These are phyloP conservation scores for Thinopyrum elongatum DNA, from an alignment of 176 grass and related monocot species.

Conservation along the genomic window DNA sequence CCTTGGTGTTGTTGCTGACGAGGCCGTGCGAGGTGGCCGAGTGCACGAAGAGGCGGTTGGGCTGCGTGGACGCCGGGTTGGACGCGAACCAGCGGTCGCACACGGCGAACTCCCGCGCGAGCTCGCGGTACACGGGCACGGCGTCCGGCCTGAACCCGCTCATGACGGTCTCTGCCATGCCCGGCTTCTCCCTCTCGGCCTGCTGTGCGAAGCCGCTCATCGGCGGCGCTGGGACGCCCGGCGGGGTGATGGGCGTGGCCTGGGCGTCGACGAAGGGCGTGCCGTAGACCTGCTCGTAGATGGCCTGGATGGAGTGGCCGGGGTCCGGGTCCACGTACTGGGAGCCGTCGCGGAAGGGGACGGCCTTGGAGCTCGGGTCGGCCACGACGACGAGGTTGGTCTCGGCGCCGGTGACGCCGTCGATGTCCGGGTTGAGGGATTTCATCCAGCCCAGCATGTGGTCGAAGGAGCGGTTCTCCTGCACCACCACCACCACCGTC, in stretches of 20 bases:
- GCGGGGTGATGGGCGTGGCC: conserved; percentile 57
- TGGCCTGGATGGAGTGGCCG: conserved; percentile 85
- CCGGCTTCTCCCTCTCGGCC: conserved; percentile 62
- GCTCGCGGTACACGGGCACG: conserved; percentile 76
- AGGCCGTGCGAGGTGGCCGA: conserved; percentile 76
- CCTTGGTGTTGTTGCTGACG: conserved; percentile 57
- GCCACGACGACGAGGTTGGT: conserved; percentile 51
- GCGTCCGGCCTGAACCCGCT: conserved; percentile 69
- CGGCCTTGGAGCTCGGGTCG: conserved; percentile 26
- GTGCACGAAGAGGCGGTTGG: conserved; percentile 74
- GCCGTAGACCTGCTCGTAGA: conserved; percentile 90
- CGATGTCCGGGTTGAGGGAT: not conserved
- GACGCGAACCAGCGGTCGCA: conserved; percentile 86
- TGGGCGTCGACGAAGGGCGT: conserved; percentile 40
- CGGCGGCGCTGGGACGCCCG: conserved; percentile 27
- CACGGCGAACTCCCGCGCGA: conserved; percentile 59
- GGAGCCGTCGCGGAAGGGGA: conserved; percentile 47
- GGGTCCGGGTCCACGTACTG: conserved; percentile 89
- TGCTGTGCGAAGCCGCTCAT: conserved; percentile 89
- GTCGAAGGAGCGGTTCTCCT: conserved; percentile 96
- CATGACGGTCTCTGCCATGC: conserved; percentile 69
- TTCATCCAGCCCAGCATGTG: conserved; percentile 96
- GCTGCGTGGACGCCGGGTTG: conserved; percentile 81
- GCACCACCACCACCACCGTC: conserved; percentile 74
- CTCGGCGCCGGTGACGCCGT: conserved; percentile 18